phyloP scores from a whole-genome alignment of 2,329 filamentous ascomycete genomes.

The Aspergillus sojae region DNA sequence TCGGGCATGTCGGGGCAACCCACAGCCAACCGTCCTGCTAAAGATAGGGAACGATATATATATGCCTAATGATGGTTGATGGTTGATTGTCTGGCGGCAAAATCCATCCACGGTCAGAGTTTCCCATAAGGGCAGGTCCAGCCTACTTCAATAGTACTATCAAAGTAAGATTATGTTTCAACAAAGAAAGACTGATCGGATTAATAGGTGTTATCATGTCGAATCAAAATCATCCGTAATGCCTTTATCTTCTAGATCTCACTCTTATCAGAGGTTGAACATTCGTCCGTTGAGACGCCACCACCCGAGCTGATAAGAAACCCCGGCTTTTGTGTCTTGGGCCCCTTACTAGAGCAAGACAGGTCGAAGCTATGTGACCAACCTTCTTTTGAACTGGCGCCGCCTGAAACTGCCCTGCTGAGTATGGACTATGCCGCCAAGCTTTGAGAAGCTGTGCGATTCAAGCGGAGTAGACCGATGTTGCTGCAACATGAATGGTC shows the following conservation, averaged over 20 bases:
- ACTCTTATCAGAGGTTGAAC: neutral
- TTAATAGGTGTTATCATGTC: neutral
- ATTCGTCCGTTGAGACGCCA: slow-evolving; percentile 2
- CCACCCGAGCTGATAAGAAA: neutral
- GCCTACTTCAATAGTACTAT: slow-evolving; percentile 9
- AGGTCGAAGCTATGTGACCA: neutral
- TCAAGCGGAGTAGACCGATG: neutral
- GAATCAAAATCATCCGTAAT: neutral
- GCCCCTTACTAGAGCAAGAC: neutral
- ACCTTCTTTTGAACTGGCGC: slow-evolving; percentile 7
- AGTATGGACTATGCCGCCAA: slow-evolving; percentile 25
- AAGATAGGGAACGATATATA: neutral
- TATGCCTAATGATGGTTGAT: too few species aligned
- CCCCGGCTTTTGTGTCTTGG: slow-evolving; percentile 4
- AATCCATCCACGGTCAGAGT: neutral
- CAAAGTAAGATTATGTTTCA: too few species aligned
- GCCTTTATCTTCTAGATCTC: neutral
- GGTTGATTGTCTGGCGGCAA: too few species aligned
- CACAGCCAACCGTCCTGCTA: neutral
- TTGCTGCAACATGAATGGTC: slow-evolving; percentile 13
- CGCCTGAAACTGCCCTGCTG: slow-evolving; percentile 32
- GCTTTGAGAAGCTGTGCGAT: slow-evolving; percentile 4
- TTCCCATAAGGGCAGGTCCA: slow-evolving; percentile 29
- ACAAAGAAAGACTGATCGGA: neutral
- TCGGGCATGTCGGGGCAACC: neutral